Conservation (phyloP, 768 basidiomycete genomes). For the Psilocybe tampanensis region DNA sequence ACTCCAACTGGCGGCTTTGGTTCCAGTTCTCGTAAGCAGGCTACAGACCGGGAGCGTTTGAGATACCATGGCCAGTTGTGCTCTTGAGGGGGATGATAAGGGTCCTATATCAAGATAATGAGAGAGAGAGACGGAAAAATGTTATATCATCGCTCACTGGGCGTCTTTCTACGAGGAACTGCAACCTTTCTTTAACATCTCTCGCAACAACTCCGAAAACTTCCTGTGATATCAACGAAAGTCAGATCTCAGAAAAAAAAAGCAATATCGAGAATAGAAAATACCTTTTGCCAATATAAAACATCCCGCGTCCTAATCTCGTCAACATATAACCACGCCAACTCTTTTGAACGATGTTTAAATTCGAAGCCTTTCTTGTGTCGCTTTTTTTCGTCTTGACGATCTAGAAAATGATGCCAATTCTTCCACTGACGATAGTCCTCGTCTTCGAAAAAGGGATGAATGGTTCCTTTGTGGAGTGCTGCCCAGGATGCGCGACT, state of each 20-base stretch:
- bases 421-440: conserved; percentile 46
- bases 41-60: conserved; percentile 41
- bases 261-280: neutral
- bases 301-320: conserved; percentile 37
- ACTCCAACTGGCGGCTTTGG: neutral
- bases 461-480: conserved; percentile 37
- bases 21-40: conserved; percentile 36
- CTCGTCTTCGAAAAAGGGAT: conserved; percentile 42
- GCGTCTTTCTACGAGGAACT: conserved; percentile 26
- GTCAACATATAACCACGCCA: conserved; percentile 36
- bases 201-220: conserved; percentile 30
- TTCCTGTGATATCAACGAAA: conserved; percentile 23
- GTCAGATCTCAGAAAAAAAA: neutral
- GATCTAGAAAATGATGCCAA: conserved; percentile 47
- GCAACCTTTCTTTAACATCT: conserved; percentile 32
- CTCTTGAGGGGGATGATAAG: conserved; percentile 35
- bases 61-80: conserved; percentile 42
- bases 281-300: conserved; percentile 36
- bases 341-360: conserved; percentile 30
- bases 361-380: conserved; percentile 35
- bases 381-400: conserved; percentile 33
- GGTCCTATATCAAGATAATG: conserved; percentile 30
- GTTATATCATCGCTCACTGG: conserved; percentile 27
- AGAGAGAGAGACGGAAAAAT: neutral
- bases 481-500: conserved; percentile 49